Percentiles rank a stretch among this genome's conserved stretches.
Conservation (phyloP, 1,139 yeast genomes). For the Nakaseomyces glabratus region DNA sequence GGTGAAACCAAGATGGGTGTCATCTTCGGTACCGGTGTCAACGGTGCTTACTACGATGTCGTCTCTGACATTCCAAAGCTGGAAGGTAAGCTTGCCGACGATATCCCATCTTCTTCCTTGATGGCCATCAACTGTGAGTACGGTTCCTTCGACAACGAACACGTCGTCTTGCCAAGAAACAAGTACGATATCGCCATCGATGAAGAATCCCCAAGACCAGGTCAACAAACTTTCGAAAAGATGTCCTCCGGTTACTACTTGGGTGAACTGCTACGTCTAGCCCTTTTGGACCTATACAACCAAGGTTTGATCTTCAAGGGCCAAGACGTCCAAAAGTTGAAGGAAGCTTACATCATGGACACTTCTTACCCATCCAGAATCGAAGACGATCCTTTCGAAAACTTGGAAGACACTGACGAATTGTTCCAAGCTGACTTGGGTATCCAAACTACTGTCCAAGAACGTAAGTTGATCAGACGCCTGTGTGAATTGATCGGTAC, state of each 20-base stretch:
- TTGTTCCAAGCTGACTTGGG: slow-evolving; percentile 52
- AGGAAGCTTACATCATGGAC: slow-evolving; percentile 64
- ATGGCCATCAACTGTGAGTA: slow-evolving; percentile 99
- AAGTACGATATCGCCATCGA: slow-evolving; percentile 77
- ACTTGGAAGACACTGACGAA: slow-evolving; percentile 65
- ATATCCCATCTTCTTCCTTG: slow-evolving; percentile 52
- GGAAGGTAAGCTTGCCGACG: slow-evolving; percentile 57
- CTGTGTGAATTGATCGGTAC: slow-evolving; percentile 83
- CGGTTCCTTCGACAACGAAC: slow-evolving; percentile 95
- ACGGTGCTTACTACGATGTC: slow-evolving; percentile 89
- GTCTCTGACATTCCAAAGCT: slow-evolving; percentile 73
- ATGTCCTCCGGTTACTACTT: slow-evolving; percentile 96
- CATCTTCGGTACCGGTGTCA: slow-evolving; percentile 96
- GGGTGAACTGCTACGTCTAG: slow-evolving; percentile 83
- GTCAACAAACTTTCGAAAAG: slow-evolving; percentile 92
- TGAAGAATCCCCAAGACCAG: slow-evolving; percentile 86
- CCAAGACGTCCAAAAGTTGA: slow-evolving; percentile 56
- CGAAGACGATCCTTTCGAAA: slow-evolving; percentile 86
- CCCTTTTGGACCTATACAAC: slow-evolving; percentile 62
- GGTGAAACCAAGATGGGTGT: slow-evolving; percentile 86
- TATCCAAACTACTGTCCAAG: slow-evolving; percentile 61
- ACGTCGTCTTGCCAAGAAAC: slow-evolving; percentile 75
- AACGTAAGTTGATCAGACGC: slow-evolving; percentile 74
- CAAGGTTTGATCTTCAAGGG: slow-evolving; percentile 58
- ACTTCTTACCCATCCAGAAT: slow-evolving; percentile 79